These are phyloP conservation scores for Axilococcus clingmanii DNA, from an alignment of 139 green algal genomes.

Conservation along the genomic window DNA sequence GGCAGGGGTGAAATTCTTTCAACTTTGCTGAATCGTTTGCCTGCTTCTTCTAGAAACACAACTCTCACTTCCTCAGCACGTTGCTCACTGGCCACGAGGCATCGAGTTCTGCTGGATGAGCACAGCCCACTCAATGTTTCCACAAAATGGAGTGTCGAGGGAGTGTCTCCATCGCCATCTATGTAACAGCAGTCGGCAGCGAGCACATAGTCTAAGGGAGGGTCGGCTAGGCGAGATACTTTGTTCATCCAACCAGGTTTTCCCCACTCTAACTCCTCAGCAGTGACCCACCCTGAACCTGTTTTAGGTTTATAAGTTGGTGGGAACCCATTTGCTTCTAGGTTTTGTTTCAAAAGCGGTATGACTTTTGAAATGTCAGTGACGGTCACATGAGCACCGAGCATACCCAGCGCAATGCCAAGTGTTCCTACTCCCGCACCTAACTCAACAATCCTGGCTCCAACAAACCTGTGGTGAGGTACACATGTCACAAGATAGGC, in stretches of 20 bases:
- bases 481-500: constrained; percentile 20
- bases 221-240: constrained; percentile 4
- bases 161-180: constrained; percentile 17
- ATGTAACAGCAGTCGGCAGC: constrained; percentile 35
- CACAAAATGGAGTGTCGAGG: constrained; percentile 26
- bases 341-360: constrained; percentile 22
- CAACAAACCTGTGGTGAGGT: constrained; percentile 4
- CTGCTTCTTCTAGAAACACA: constrained; percentile 11
- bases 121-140: constrained; percentile 27
- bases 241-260: constrained; percentile 11
- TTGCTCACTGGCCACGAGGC: constrained; percentile 29
- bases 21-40: constrained; percentile 9
- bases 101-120: constrained; percentile 4
- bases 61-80: constrained; percentile 21
- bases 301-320: background rate
- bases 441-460: constrained; percentile 27
- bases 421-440: constrained; percentile 33
- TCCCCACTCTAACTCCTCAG: constrained; percentile 21
- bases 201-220: constrained; percentile 13
- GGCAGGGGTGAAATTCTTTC: constrained; percentile 10
- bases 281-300: constrained; percentile 10
- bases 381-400: constrained; percentile 22
- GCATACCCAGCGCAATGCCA: constrained; percentile 10
- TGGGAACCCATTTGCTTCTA: constrained; percentile 17
- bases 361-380: constrained; percentile 30